Evolutionary conservation across 306 rosid species (phyloP), one percentile per base, ranked within the genome.

Genomic region (Hippophae tibetana): DNA sequence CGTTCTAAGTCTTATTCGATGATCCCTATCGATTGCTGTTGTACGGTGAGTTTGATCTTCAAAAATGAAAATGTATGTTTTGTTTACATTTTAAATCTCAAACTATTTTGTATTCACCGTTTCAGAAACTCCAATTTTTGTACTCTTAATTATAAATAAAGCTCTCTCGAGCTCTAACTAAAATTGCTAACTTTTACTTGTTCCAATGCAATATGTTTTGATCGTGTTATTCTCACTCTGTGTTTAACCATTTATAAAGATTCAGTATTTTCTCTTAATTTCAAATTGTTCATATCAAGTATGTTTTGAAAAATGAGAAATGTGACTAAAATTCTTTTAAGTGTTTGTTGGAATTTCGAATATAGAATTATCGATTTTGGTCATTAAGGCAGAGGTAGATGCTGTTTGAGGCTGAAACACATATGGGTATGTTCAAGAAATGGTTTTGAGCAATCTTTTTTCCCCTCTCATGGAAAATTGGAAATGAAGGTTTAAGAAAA

Each of bases 31-130:
- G 56, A 13, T 47, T 49, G 47, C 38, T 9, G 23, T 52, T 61
- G 26, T 14, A 40, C 43, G 57, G 70, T 66, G 50, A 57, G 70
- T 48, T 42, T 54, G 40, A 42, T 47, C 43, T 65, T 41, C 27
- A 7, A 10, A 6, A 49, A 11, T 14, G 6, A 12, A 49, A 49
- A 49, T 49, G 25, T 0, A 5, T 49, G 18, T 6, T 49, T 13
- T 49, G n/a, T 6, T 49, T 23, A 5, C 23, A n/a, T 2, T 12
- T 14, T 5, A 48, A 5, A 11, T 48, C 52, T 48, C 14, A 14
- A 49, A 23, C 53, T 49, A 49, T 31, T 31, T 31, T 31, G 38
- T 18, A 13, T 49, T 5, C 53, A 49, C 8, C 14, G 53, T 49
- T 49, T 49, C 53, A 49, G 53, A 49, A 48, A 8, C 23, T 12